phyloP scores from a whole-genome alignment of 208 protist genomes.

The Trypanosoma conorhini region DNA sequence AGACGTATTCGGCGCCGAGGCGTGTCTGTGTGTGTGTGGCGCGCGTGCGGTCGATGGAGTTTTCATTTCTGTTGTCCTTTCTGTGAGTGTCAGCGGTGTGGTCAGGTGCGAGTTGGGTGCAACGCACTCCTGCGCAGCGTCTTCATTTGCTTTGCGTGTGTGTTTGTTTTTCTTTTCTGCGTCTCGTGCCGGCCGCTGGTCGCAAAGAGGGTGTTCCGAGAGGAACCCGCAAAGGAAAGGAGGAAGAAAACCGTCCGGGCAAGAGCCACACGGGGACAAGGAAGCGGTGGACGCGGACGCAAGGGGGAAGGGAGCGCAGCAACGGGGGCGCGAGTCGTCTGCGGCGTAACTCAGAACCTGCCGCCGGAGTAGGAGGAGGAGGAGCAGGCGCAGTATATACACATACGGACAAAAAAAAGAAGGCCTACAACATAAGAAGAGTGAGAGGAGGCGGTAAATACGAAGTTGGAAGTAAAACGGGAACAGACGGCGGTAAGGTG shows the following conservation, averaged over 20 bases:
- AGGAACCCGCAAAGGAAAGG: background rate
- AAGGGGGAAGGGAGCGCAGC: background rate
- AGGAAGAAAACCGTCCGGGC: conserved; percentile 1
- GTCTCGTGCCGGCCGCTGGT: background rate
- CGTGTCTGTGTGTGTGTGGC: background rate
- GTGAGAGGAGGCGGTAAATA: background rate
- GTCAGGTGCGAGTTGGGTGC: background rate
- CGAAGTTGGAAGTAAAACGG: background rate
- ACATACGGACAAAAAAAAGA: background rate
- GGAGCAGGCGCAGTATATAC: background rate
- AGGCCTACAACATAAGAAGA: background rate
- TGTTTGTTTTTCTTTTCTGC: background rate
- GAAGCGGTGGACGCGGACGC: background rate
- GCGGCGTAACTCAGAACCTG: no score
- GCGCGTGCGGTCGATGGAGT: background rate
- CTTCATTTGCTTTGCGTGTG: background rate
- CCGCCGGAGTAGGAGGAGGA: no score
- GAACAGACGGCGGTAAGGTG: conserved; percentile 7
- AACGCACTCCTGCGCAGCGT: background rate
- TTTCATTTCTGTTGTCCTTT: conserved; percentile 1
- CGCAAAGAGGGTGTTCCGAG: background rate
- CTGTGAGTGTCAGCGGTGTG: no score
- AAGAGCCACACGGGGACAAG: background rate
- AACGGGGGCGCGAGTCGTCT: no score
- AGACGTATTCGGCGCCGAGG: background rate